Evolutionary conservation across 2,329 filamentous ascomycete genomes (phyloP).

Genomic region (Coniella lustricola): DNA sequence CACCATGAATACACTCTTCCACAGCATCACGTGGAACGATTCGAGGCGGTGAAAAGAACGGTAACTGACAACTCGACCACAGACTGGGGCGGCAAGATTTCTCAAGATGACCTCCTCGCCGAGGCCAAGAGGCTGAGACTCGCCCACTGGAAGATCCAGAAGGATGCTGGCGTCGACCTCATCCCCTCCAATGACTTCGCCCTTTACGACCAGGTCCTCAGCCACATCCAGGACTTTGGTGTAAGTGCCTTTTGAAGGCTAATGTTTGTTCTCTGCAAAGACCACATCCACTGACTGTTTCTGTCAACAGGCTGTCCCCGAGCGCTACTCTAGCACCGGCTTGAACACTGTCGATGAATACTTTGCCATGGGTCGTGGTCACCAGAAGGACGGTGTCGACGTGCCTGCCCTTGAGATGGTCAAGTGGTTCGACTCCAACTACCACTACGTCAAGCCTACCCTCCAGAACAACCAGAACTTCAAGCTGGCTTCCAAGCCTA

Average conservation of each 20-base stretch:
- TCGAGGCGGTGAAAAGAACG: no score
- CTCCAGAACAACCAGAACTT: slow-evolving; percentile 96
- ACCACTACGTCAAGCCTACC: slow-evolving; percentile 99
- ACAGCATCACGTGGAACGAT: no score
- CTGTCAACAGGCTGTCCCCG: slow-evolving; percentile 65
- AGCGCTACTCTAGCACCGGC: slow-evolving; percentile 86
- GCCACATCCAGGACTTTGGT: slow-evolving; percentile 97
- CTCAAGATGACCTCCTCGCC: slow-evolving; percentile 78
- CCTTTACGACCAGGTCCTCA: slow-evolving; percentile 94
- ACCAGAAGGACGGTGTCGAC: slow-evolving; percentile 90
- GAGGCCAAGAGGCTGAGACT: slow-evolving; percentile 97
- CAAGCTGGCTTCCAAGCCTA: slow-evolving; percentile 79
- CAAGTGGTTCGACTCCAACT: slow-evolving; percentile 99
- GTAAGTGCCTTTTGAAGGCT: slow-evolving; percentile 44
- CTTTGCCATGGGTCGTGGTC: slow-evolving; percentile 99
- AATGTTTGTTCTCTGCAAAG: no score
- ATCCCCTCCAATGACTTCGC: slow-evolving; percentile 99
- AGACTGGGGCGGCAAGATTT: slow-evolving; percentile 89
- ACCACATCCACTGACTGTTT: slow-evolving; percentile 12
- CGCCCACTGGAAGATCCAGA: slow-evolving; percentile 99
- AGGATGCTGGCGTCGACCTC: slow-evolving; percentile 93
- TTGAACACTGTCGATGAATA: slow-evolving; percentile 90
- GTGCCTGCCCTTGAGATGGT: slow-evolving; percentile 97
- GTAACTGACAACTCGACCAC: slow-evolving; percentile 15
- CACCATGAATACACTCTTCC: no score